Percentiles rank a stretch among this genome's conserved stretches.
Conservation (phyloP, 495 filamentous ascomycete genomes). For the Penicillium simplicissimum region DNA sequence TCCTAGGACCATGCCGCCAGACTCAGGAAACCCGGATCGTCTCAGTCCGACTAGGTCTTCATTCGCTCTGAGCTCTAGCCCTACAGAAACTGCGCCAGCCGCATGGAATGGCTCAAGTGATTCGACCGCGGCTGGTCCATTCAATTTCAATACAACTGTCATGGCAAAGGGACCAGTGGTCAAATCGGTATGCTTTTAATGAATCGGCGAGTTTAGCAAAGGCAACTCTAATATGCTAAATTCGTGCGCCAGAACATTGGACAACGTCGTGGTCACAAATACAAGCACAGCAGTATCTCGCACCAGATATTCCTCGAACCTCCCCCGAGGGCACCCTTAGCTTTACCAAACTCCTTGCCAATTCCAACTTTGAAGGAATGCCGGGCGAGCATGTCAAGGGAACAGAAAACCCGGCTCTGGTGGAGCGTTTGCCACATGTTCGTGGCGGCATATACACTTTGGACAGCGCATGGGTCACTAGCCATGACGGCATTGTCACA, state of each 20-base stretch:
- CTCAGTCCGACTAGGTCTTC: conserved; percentile 43
- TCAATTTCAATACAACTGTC: conserved; percentile 90
- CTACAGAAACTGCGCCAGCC: conserved; percentile 36
- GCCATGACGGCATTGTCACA: conserved; percentile 92
- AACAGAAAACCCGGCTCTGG: conserved; percentile 76
- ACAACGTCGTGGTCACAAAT: conserved; percentile 92
- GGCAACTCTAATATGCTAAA: background rate
- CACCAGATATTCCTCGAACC: conserved; percentile 97
- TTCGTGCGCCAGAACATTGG: conserved; percentile 63
- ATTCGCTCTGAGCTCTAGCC: conserved; percentile 44
- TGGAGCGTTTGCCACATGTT: conserved; percentile 90
- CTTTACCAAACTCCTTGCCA: conserved; percentile 88
- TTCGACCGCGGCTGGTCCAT: conserved; percentile 56
- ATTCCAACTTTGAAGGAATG: conserved; percentile 90
- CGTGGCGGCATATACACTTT: conserved; percentile 79
- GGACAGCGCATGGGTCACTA: conserved; percentile 81
- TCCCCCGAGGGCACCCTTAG: conserved; percentile 80
- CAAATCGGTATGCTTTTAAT: conserved; percentile 66
- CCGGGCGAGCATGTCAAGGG: conserved; percentile 77
- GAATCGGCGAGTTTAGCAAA: background rate
- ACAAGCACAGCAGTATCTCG: conserved; percentile 95
- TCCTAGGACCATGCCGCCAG: conserved; percentile 30
- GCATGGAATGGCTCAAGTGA: conserved; percentile 43
- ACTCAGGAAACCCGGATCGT: conserved; percentile 30
- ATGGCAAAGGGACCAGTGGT: conserved; percentile 72